Conservation (phyloP, 2,329 filamentous ascomycete species). For the Microthyrium microscopicum region DNA sequence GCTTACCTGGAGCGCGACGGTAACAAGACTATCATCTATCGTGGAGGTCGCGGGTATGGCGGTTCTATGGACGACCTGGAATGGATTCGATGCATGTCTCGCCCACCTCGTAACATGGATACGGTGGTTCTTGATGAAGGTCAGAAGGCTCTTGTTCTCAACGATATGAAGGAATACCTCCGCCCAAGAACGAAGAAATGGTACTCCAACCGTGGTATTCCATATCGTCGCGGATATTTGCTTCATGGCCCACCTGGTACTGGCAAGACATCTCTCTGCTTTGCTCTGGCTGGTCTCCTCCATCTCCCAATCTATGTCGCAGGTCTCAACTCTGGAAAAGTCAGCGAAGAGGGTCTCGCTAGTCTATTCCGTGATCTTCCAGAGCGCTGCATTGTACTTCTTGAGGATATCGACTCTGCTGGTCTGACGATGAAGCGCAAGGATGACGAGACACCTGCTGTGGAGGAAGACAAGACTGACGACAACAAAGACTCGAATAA, state of each 20-base stretch:
- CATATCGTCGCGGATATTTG: slow-evolving; percentile 70
- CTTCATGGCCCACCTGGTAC: slow-evolving; percentile 62
- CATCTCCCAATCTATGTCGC: slow-evolving; percentile 30
- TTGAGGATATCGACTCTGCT: slow-evolving; percentile 62
- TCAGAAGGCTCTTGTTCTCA: slow-evolving; percentile 4
- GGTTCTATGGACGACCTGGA: slow-evolving; percentile 3
- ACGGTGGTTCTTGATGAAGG: slow-evolving; percentile 5
- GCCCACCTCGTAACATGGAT: not conserved
- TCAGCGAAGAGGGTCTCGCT: slow-evolving; percentile 49
- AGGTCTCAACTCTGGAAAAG: slow-evolving; percentile 41
- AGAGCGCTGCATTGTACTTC: slow-evolving; percentile 51
- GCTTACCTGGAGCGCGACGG: slow-evolving; percentile 4
- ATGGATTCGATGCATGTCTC: slow-evolving; percentile 2
- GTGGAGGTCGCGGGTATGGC: slow-evolving; percentile 1
- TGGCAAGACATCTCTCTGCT: slow-evolving; percentile 49
- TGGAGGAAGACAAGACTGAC: slow-evolving; percentile 10
- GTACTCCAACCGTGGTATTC: slow-evolving; percentile 73
- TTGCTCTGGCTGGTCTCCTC: slow-evolving; percentile 30
- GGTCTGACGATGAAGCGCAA: slow-evolving; percentile 1
- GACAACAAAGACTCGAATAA: not conserved
- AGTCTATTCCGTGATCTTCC: slow-evolving; percentile 51
- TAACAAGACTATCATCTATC: slow-evolving; percentile 5
- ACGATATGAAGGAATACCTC: slow-evolving; percentile 20
- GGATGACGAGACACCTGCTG: slow-evolving; percentile 9
- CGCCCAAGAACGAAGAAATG: slow-evolving; percentile 54